Percentiles rank a stretch among this genome's conserved stretches.
Evolutionary conservation across 2,329 filamentous ascomycete genomes (phyloP).

Genomic region (Herpotrichia juniperi): DNA sequence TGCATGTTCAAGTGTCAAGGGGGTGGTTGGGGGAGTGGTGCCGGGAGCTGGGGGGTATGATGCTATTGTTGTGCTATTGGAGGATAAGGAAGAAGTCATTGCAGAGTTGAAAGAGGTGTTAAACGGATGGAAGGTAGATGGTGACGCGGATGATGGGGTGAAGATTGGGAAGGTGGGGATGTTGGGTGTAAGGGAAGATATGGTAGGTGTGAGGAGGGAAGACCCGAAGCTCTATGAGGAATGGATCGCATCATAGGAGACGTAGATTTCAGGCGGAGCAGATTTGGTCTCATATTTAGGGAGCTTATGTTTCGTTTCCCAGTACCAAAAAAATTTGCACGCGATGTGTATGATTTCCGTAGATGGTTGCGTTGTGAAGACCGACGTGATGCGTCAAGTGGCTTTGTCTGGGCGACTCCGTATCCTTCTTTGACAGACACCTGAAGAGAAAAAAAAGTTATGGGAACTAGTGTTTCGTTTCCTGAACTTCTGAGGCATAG

Average conservation of each 20-base stretch:
- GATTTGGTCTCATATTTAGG: no score
- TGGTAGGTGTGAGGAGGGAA: slow-evolving; percentile 65
- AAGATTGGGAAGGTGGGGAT: slow-evolving; percentile 70
- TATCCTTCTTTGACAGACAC: no score
- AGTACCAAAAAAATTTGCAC: no score
- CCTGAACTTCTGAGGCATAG: no score
- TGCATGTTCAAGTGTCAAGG: slow-evolving; percentile 71
- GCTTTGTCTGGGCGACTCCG: no score
- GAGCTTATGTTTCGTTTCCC: no score
- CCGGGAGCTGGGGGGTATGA: slow-evolving; percentile 95
- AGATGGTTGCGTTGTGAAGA: no score
- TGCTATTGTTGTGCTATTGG: slow-evolving; percentile 80
- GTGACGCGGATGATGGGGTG: slow-evolving; percentile 33
- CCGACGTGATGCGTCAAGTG: no score
- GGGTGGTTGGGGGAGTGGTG: slow-evolving; percentile 89
- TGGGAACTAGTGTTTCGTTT: no score
- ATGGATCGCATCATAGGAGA: slow-evolving; percentile 35
- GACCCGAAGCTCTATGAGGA: slow-evolving; percentile 46
- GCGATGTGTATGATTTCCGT: no score
- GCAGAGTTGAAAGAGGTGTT: slow-evolving; percentile 67
- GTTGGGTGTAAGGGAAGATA: slow-evolving; percentile 73
- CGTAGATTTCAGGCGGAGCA: not conserved
- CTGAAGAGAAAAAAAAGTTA: no score
- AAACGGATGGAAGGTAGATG: slow-evolving; percentile 63
- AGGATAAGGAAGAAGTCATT: slow-evolving; percentile 72